These are phyloP conservation scores for Epichloe gansuensis DNA, from an alignment of 2,329 filamentous ascomycete species.

Conservation along the genomic window DNA sequence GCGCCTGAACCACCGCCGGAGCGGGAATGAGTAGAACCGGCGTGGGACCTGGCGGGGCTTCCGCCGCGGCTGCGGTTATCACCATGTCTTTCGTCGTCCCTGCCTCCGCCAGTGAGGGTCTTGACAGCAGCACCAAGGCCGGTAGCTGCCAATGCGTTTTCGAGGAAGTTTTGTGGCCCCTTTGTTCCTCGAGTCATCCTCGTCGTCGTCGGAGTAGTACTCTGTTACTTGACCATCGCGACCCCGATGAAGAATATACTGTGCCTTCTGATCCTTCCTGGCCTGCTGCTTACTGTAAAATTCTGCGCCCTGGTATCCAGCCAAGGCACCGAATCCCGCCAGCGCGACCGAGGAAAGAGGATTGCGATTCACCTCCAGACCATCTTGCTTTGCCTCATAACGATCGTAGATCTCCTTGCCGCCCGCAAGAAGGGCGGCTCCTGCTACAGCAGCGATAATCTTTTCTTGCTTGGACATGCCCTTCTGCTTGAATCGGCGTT, in stretches of 20 bases:
- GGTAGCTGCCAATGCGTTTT: slow-evolving; percentile 49
- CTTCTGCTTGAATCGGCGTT: slow-evolving; percentile 31
- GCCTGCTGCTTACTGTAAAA: slow-evolving; percentile 49
- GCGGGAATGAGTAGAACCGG: slow-evolving; percentile 41
- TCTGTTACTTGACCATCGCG: slow-evolving; percentile 39
- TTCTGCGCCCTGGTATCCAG: slow-evolving; percentile 51
- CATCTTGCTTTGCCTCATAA: slow-evolving; percentile 41
- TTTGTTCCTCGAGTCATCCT: slow-evolving; percentile 39
- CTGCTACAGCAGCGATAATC: slow-evolving; percentile 53
- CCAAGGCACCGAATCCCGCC: slow-evolving; percentile 51
- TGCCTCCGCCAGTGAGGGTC: slow-evolving; percentile 38
- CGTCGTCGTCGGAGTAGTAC: slow-evolving; percentile 43
- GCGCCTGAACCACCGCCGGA: slow-evolving; percentile 22
- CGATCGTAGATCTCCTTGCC: slow-evolving; percentile 57
- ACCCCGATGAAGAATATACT: slow-evolving; percentile 39
- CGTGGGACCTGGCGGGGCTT: slow-evolving; percentile 31
- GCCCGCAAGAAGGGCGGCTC: slow-evolving; percentile 51
- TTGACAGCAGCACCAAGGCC: slow-evolving; percentile 51
- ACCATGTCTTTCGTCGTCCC: slow-evolving; percentile 26
- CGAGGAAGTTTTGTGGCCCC: slow-evolving; percentile 54
- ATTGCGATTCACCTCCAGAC: slow-evolving; percentile 42
- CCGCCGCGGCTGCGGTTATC: slow-evolving; percentile 37
- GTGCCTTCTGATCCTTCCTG: slow-evolving; percentile 43
- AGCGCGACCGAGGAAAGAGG: slow-evolving; percentile 47
- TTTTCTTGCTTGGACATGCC: slow-evolving; percentile 50